Evolutionary conservation across 2,329 filamentous ascomycete species (phyloP), one percentile per base, ranked within the genome.

Genomic region (Hawksworthiomyces lignivorus): DNA sequence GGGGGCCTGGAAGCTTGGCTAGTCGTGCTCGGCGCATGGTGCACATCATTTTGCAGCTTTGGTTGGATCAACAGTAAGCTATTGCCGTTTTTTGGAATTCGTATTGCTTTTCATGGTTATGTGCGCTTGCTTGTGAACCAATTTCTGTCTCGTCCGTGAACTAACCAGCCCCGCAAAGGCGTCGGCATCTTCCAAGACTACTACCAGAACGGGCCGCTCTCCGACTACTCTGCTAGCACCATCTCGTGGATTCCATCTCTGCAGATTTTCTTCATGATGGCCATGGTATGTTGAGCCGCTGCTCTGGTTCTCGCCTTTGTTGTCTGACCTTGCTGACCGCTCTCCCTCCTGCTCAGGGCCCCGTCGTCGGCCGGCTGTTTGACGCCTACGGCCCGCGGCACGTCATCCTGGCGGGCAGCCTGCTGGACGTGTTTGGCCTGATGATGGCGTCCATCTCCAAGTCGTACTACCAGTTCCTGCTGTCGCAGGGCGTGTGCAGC

Each of bases 221-320:
- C 50, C 6, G 36, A 62, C 3, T 73, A 75, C 48, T 71, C 72
- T 0, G 53, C 72, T 2, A 74, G 70, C 41, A 71, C 70, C 0
- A 63, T 81, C n/a, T 63, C 75, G n/a, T 81, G 76, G 77, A 80
- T 80, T 35, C 67, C 73, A 1, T 74, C 73, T 1, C 54, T 79
- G 12, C 45, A 51, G 17, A 41, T 49, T 38, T 50, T 50, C 15
- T 50, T 75, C 53, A 68, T 82, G 64, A 72, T 73, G 52, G 62
- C 55, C 19, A 56, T 62, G 51, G 63, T 65, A 46, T 4, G 29
- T 9, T 5, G 5, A 14, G 6, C 21, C n/a, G n/a, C n/a, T n/a
- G n/a, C n/a, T n/a, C n/a, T n/a, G n/a, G n/a, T n/a, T n/a, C n/a
- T n/a, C n/a, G n/a, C n/a, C n/a, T n/a, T n/a, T n/a, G n/a, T n/a